Evolutionary conservation across 2,329 filamentous ascomycete genomes (phyloP).

Genomic region (Cladorrhinum sp.): DNA sequence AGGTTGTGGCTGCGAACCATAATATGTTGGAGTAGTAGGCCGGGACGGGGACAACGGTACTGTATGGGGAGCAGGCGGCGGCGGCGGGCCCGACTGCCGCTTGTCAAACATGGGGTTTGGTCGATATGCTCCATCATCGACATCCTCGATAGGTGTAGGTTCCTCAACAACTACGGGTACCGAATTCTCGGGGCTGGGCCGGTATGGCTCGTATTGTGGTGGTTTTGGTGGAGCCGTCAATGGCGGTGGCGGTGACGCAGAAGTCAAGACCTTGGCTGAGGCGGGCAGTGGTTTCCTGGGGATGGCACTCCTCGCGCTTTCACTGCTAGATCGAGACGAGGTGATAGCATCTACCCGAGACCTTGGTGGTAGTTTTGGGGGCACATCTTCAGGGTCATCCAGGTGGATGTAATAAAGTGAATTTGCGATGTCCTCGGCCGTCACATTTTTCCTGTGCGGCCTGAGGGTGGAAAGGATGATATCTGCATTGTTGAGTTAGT

Average conservation of each 20-base stretch:
- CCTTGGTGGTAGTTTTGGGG: slow-evolving; percentile 31
- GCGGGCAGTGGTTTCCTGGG: slow-evolving; percentile 51
- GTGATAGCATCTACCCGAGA: slow-evolving; percentile 27
- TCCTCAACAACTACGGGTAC: neutral
- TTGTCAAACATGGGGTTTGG: slow-evolving; percentile 21
- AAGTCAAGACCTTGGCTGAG: slow-evolving; percentile 23
- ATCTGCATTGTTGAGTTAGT: slow-evolving; percentile 51
- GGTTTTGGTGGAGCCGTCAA: neutral
- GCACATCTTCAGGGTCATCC: slow-evolving; percentile 57
- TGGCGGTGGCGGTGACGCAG: slow-evolving; percentile 2
- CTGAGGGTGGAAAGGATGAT: slow-evolving; percentile 90
- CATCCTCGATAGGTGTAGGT: neutral
- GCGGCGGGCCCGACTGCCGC: slow-evolving; percentile 5
- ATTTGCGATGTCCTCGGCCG: slow-evolving; percentile 77
- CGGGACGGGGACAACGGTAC: slow-evolving; percentile 1
- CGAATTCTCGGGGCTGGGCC: neutral
- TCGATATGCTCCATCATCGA: slow-evolving; percentile 15
- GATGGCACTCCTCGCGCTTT: slow-evolving; percentile 43
- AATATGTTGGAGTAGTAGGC: slow-evolving; percentile 17
- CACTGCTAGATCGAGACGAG: slow-evolving; percentile 43
- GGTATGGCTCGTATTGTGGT: neutral
- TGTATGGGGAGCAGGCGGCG: slow-evolving; percentile 6
- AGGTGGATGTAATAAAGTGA: slow-evolving; percentile 92
- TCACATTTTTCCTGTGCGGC: slow-evolving; percentile 84
- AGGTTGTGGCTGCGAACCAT: neutral